Evolutionary conservation across 2,329 filamentous ascomycete genomes (phyloP), one percentile per base, ranked within the genome.

Genomic region (Microdochium paspali): DNA sequence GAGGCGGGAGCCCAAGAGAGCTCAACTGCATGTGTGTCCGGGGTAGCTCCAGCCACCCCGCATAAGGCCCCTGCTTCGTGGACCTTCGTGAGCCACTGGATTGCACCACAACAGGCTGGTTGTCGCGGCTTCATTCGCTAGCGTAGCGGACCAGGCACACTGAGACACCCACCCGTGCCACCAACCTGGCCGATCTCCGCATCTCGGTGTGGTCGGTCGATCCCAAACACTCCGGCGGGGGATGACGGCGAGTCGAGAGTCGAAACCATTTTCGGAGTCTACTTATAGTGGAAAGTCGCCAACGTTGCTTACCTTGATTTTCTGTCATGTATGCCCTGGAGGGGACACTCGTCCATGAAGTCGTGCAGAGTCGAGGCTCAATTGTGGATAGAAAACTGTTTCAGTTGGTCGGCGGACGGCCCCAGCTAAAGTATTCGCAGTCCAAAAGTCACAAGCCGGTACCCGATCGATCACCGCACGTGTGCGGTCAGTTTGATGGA

Each of bases 1-100:
- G n/a, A 12, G 10, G 31, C 31, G 6, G 31, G 10, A 6, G n/a
- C 26, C 26, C 26, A 35, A 35, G 31, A n/a, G 10, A n/a, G 31
- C 10, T 12, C 6, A 20, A 20, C 35, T 21, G 35, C 10, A 13
- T 5, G 35, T 40, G n/a, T n/a, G 35, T 40, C 35, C 23, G 35
- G 35, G 35, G 35, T 21, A 40, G 35, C 35, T 40, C 35, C 35
- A 40, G 35, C 35, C 35, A 40, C 35, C 35, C 35, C 35, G 35
- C 35, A 40, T 21, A 20, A 40, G 18, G 18, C 35, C 35, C 35
- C 35, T 40, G 35, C 31, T 18, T n/a, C n/a, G n/a, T n/a, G n/a
- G n/a, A n/a, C n/a, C n/a, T n/a, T n/a, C 31, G 31, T 35, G 31
- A 35, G n/a, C n/a, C 31, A 35, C 18, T 40, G 35, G 35, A 20